Evolutionary conservation across 257 asterid species (phyloP), one percentile per base, ranked within the genome.

Genomic region (Solanum appendiculatum): DNA sequence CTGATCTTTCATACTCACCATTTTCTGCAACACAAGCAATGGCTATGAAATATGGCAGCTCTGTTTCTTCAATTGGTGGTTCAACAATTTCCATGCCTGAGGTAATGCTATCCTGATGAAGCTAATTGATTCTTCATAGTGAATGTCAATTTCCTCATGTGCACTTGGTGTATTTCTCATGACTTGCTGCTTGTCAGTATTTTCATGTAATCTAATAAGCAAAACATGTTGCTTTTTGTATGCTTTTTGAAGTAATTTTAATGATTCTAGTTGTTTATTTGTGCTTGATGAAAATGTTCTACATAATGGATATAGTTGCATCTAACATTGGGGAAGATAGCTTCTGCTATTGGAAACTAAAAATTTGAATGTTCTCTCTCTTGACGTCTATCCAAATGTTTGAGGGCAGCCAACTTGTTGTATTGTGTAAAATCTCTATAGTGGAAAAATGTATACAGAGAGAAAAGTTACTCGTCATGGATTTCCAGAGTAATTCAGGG

Each of bases 61-160:
- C 95, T 23, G 92, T 85, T 44, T 92, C 98, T 34, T 91, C 95
- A 14, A 86, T 87, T 4, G 90, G 98, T 58, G 92, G 84, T 84
- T 89, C 98, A 60, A 88, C 93, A 69, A 89, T 91, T 87, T 91
- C 99, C 85, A 88, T 95, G 92, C 87, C 98, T 9, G 98, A 96
- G 99, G 98, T 96, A 88, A 86, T 83, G 40, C 83, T 33, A 33
- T 37, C 58, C 39, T 69, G 13, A 54, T 33, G 85, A 42, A 56
- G 54, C 86, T 54, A 18, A 13, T 83, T 82, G 25, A 42, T 86
- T 31, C 42, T 48, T 77, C 54, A 34, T 34, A 21, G 68, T 44
- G 34, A 39, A 27, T 66, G 58, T 9, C 72, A 39, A 68, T 54
- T 51, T 81, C 21, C 70, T 54, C 77, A 34, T 58, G 34, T 40